Base-by-base conservation (phyloP, 257 asterid genomes). In the Scutellaria minor region DNA sequence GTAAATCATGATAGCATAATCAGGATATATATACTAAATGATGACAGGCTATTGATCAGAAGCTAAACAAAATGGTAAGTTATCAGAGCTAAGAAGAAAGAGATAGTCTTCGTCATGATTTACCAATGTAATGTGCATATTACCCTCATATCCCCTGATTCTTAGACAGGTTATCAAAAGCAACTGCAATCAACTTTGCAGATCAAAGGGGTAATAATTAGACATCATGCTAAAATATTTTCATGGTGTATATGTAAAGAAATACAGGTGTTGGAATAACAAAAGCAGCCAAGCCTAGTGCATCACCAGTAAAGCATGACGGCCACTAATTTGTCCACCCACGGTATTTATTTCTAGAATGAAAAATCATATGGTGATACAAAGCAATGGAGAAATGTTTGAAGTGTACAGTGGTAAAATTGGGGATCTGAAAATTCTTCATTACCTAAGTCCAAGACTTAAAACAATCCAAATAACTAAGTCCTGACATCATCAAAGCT, bases 291-390 rank as follows among this genome's bases (percentile, higher is more conserved):
- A 52, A 52, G 52, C 9, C 18, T 39, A 9, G 15, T 18, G 54
- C 64, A 54, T 68, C 64, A 41, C 45, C 64, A 54, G 41, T 15
- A 68, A 71, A 60, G 22, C 14, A 50, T 40, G 48, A 47, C 46
- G 47, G 14, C 51, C 27, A 58, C 12, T 66, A 11, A 50, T 15
- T 14, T 57, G 50, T 45, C 31, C 42, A 53, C 54, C 4, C 63
- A 52, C 7, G 9, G 61, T 54, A 52, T 42, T 44, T 42, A 65
- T 42, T 52, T 65, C 3, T 35, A 20, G 61, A 10, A 22, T 15
- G 63, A 35, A 11, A 24, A 63, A 13, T 31, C 5, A 4, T 31
- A 31, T 31, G 37, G 37, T 31, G 37, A 31, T 31, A 2, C 6
- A 18, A 52, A 68, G 60, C 52, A 15, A 11, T 27, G 8, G 7